Percentiles rank a stretch among this genome's conserved stretches.
phyloP scores from a whole-genome alignment of 2,329 filamentous ascomycete species.

The Diaporthe velutina region DNA sequence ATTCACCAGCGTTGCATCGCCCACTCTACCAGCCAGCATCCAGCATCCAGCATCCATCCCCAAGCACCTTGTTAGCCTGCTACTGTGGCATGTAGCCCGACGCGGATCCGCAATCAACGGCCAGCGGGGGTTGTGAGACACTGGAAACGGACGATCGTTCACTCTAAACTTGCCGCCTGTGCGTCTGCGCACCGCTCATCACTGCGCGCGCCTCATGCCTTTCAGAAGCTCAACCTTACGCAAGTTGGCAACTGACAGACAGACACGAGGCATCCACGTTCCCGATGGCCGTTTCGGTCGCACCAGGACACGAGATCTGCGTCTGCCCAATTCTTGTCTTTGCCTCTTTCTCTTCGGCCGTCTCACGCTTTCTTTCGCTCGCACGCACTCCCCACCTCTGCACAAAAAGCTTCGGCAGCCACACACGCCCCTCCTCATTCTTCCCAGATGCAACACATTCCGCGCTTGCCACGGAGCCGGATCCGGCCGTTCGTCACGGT shows the following conservation, averaged over 20 bases:
- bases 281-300: not conserved
- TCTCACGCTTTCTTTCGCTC: not conserved
- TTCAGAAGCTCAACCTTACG: not conserved
- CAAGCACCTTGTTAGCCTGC: not conserved
- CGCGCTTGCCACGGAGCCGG: constrained; percentile 16
- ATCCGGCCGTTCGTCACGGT: constrained; percentile 15
- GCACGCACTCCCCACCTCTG: not conserved
- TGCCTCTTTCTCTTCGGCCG: not conserved
- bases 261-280: constrained; percentile 31
- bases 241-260: constrained; percentile 33
- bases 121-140: constrained; percentile 23
- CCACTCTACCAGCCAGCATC: not conserved
- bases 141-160: not conserved
- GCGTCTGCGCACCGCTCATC: not conserved
- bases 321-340: not conserved
- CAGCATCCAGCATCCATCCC: not conserved
- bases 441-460: constrained; percentile 1
- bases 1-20: constrained; percentile 20
- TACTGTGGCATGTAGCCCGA: not conserved
- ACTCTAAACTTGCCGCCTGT: not conserved
- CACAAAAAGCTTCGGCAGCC: not conserved
- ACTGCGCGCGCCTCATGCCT: not conserved
- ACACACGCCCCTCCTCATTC: not conserved
- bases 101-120: constrained; percentile 34
- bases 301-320: constrained; percentile 1